Percentiles rank a stretch among this genome's conserved stretches.
phyloP scores from a whole-genome alignment of 768 basidiomycete genomes.

The Tylopilus subfusipes region DNA sequence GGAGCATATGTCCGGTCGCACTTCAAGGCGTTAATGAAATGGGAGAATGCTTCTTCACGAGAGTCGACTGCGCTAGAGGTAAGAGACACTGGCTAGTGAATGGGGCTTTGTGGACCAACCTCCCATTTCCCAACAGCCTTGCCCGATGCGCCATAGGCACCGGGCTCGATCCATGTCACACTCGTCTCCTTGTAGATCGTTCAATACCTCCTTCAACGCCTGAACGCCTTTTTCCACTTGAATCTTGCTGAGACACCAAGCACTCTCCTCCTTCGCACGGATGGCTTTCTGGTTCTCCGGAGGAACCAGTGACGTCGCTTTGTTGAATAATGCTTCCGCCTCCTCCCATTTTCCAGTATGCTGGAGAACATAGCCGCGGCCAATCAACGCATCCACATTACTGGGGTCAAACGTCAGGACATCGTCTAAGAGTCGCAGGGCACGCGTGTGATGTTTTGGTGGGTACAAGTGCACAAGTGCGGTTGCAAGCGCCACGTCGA shows the following conservation, averaged over 20 bases:
- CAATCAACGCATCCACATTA: constrained; percentile 67
- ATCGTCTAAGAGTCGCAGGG: constrained; percentile 68
- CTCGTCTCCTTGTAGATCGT: constrained; percentile 42
- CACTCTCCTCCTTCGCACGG: constrained; percentile 75
- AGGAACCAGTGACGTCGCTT: constrained; percentile 47
- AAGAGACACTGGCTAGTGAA: neutral
- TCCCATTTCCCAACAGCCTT: constrained; percentile 66
- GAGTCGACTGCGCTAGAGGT: constrained; percentile 37
- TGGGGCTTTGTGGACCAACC: constrained; percentile 42
- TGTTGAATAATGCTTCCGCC: constrained; percentile 59
- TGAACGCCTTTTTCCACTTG: constrained; percentile 49
- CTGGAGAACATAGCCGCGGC: constrained; percentile 71
- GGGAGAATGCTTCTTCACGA: constrained; percentile 66
- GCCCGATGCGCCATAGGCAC: constrained; percentile 83
- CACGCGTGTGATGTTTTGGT: constrained; percentile 85
- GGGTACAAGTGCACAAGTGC: constrained; percentile 82
- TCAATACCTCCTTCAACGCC: constrained; percentile 47
- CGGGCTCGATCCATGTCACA: constrained; percentile 63
- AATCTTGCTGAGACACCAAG: constrained; percentile 69
- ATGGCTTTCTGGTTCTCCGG: constrained; percentile 46
- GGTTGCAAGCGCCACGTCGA: constrained; percentile 69
- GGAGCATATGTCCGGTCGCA: constrained; percentile 75
- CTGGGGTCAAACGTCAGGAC: constrained; percentile 61
- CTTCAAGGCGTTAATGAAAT: constrained; percentile 79
- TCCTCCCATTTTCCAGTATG: constrained; percentile 61